Evolutionary conservation across 176 grass and related monocot genomes (phyloP), one percentile per base, ranked within the genome.

Genomic region (Puccinellia tenuiflora): DNA sequence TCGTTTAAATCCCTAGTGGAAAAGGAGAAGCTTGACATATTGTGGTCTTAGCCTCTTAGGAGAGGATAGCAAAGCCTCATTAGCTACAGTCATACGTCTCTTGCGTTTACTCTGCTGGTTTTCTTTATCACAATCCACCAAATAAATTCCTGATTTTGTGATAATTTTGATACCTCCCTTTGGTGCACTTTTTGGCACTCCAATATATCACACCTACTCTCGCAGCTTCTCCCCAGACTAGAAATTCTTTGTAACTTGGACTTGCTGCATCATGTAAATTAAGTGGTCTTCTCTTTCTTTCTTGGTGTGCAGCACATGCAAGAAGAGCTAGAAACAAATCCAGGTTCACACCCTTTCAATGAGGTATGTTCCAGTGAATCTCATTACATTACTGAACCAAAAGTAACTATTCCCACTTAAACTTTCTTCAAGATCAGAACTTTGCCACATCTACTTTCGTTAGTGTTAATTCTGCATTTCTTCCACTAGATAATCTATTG

Each of bases 401-500:
- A 50, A 73, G 28, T 30, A 17, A 73, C 17, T 28, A 46, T 72
- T 80, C 37, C 45, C 20, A 10, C 28, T 73, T 17, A 4, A 66
- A 62, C 15, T 79, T 54, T 52, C 33, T 5, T 9, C 10, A 38
- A 37, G 22, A 68, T 69, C 5, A n/a, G 18, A 26, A 16, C 26
- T 11, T 28, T 76, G 34, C 35, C 21, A 5, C 29, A 73, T n/a
- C 8, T 54, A 65, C 17, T 83, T 72, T 47, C 34, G 4, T 81
- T 69, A 20, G 12, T 69, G 62, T 39, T 56, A 7, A 72, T 45
- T 35, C 81, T 42, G 3, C 5, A 33, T 83, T 74, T 83, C 13
- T 56, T 82, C 26, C 7, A 37, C 13, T 69, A 93, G 89, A 88
- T 97, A 86, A 75, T 88, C 42, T 88, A 91, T 81, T 93, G 91